phyloP scores from a whole-genome alignment of 78 protist genomes.

The Cavenderia fasciculata region DNA sequence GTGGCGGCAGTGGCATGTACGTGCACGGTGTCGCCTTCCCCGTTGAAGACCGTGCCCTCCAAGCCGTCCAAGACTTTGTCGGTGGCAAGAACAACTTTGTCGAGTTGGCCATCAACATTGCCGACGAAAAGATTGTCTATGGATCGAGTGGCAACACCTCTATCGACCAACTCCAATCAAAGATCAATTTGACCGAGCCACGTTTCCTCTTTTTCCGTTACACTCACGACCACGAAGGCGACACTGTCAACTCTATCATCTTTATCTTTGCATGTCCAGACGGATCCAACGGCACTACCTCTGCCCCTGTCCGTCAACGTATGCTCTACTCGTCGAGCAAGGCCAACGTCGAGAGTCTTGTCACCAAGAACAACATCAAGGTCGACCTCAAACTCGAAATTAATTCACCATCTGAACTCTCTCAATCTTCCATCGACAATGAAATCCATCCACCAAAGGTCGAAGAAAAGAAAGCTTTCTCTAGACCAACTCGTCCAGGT shows the following conservation, averaged over 20 bases:
- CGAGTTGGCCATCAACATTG: constrained; percentile 37
- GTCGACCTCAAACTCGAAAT: constrained; percentile 75
- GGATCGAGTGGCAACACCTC: not conserved
- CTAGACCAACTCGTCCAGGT: constrained; percentile 81
- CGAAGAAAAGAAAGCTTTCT: constrained; percentile 67
- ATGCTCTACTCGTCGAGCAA: constrained; percentile 82
- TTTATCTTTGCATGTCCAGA: constrained; percentile 85
- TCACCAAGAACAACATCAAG: constrained; percentile 21
- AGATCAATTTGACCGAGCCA: constrained; percentile 49
- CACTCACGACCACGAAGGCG: constrained; percentile 75
- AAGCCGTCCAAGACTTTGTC: constrained; percentile 47
- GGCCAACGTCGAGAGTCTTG: constrained; percentile 56
- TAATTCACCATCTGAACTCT: constrained; percentile 48
- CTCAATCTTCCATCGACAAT: not conserved
- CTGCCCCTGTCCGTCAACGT: constrained; percentile 77
- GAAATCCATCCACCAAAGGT: constrained; percentile 77
- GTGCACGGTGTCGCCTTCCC: constrained; percentile 85
- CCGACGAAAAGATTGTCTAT: constrained; percentile 57
- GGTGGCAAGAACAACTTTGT: constrained; percentile 38
- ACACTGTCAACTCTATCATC: constrained; percentile 22
- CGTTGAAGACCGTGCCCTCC: constrained; percentile 50
- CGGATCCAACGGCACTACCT: constrained; percentile 75
- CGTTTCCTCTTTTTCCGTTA: constrained; percentile 83
- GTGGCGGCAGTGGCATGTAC: constrained; percentile 67
- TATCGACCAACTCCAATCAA: constrained; percentile 1